These are phyloP conservation scores for Eruca vesicaria DNA, from an alignment of 441 rosid species.

Conservation along the genomic window DNA sequence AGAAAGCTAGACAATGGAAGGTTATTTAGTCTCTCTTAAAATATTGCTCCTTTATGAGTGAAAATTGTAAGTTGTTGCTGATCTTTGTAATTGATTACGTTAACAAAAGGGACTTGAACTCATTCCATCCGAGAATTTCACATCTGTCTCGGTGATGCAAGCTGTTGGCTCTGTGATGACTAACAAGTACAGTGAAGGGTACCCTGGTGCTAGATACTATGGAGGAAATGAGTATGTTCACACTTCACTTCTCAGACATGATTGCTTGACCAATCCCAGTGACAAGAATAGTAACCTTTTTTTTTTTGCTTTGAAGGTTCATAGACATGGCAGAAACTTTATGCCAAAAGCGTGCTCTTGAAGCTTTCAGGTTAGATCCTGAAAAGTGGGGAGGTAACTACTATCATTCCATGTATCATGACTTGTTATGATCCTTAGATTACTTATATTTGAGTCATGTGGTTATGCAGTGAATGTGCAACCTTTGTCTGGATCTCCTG, in stretches of 20 bases:
- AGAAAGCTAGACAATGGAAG: slow-evolving; percentile 99
- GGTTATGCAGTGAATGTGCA: slow-evolving; percentile 84
- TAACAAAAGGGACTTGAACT: slow-evolving; percentile 78
- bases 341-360: slow-evolving; percentile 89
- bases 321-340: slow-evolving; percentile 92
- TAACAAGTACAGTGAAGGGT: slow-evolving; percentile 97
- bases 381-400: slow-evolving; percentile 90
- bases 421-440: slow-evolving; percentile 10
- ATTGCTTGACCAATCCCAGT: slow-evolving; percentile 5
- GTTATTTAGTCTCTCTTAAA: slow-evolving; percentile 33
- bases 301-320: slow-evolving; percentile 46
- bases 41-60: neutral
- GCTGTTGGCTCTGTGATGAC: slow-evolving; percentile 94
- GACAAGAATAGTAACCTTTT: neutral
- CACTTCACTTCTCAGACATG: slow-evolving; percentile 5
- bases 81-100: slow-evolving; percentile 10
- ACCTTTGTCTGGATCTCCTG: slow-evolving; percentile 94
- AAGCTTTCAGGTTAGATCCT: slow-evolving; percentile 87
- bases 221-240: slow-evolving; percentile 88
- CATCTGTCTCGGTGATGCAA: slow-evolving; percentile 92
- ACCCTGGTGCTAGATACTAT: slow-evolving; percentile 95
- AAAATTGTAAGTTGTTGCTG: neutral
- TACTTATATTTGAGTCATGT: slow-evolving; percentile 33
- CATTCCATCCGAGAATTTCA: slow-evolving; percentile 94
- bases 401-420: neutral